Percentiles rank a stretch among this genome's conserved stretches.
Conservation (phyloP, 2,329 filamentous ascomycete genomes). For the Thelonectria olida region DNA sequence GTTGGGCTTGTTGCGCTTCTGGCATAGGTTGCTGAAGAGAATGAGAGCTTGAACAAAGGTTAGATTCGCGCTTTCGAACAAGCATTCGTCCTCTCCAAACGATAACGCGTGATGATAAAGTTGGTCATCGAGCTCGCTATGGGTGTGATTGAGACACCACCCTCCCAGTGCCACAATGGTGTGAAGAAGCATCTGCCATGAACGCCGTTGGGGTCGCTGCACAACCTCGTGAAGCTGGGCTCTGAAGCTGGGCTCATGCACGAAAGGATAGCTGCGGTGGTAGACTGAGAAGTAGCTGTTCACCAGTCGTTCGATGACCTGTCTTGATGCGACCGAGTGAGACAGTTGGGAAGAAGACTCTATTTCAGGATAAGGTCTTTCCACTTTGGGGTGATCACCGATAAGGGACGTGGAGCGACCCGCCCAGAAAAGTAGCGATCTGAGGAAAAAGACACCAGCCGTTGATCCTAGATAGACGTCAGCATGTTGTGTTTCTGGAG, state of each 20-base stretch:
- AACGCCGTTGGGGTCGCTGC: slow-evolving; percentile 39
- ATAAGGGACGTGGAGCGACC: slow-evolving; percentile 14
- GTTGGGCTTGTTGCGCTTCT: slow-evolving; percentile 58
- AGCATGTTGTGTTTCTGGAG: too few relatives aligned
- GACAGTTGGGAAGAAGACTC: slow-evolving; percentile 30
- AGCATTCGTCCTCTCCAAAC: slow-evolving; percentile 39
- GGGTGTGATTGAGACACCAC: slow-evolving; percentile 42
- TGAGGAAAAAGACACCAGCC: slow-evolving; percentile 43
- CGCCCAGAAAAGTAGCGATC: slow-evolving; percentile 39
- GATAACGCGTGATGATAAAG: slow-evolving; percentile 43
- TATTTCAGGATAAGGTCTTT: background rate
- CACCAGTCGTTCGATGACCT: slow-evolving; percentile 40
- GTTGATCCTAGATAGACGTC: slow-evolving; percentile 36
- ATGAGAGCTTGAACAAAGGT: slow-evolving; percentile 43
- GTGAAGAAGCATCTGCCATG: slow-evolving; percentile 48
- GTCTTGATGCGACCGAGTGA: slow-evolving; percentile 33
- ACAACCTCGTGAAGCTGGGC: slow-evolving; percentile 47
- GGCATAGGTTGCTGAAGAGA: slow-evolving; percentile 52
- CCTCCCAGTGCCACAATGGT: slow-evolving; percentile 51
- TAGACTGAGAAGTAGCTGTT: slow-evolving; percentile 55
- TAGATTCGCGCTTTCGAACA: slow-evolving; percentile 46
- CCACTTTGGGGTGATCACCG: background rate
- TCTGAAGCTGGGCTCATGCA: slow-evolving; percentile 56
- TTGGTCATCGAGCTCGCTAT: slow-evolving; percentile 39
- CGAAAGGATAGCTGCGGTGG: slow-evolving; percentile 54